A percentile compares a stretch with the other conserved stretches of the same genome.
phyloP scores from a whole-genome alignment of 1,284 basidiomycete genomes.

The Naganishia sp. region DNA sequence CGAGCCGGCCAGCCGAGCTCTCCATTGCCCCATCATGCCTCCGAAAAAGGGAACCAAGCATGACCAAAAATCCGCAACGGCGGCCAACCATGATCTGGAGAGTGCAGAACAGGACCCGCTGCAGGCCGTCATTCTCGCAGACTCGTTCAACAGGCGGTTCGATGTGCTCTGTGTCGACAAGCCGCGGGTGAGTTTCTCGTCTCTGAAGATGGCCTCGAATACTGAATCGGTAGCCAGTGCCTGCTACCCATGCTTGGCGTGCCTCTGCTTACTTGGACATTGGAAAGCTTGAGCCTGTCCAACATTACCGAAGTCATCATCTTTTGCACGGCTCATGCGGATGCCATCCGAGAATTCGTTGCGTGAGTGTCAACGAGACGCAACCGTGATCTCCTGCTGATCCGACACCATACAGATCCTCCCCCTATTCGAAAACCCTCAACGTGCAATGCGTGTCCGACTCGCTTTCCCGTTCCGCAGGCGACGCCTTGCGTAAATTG shows the following conservation, averaged over 20 bases:
- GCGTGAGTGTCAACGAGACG: slow-evolving; percentile 38
- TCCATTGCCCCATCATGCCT: slow-evolving; percentile 1
- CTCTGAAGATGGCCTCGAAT: background rate
- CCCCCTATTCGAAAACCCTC: slow-evolving; percentile 63
- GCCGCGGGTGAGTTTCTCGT: slow-evolving; percentile 65
- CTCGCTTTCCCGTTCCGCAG: slow-evolving; percentile 83
- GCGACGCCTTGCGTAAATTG: slow-evolving; percentile 94
- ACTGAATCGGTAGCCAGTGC: slow-evolving; percentile 60
- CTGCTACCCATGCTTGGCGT: slow-evolving; percentile 92
- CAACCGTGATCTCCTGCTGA: background rate
- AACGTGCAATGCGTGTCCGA: slow-evolving; percentile 86
- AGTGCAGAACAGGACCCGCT: slow-evolving; percentile 70
- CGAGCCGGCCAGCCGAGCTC: too few species aligned
- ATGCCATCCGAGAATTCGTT: slow-evolving; percentile 76
- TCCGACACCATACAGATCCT: slow-evolving; percentile 35
- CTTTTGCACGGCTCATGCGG: slow-evolving; percentile 82
- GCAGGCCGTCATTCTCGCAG: slow-evolving; percentile 89
- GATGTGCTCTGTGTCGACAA: slow-evolving; percentile 78
- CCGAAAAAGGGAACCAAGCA: slow-evolving; percentile 16
- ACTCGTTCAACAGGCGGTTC: slow-evolving; percentile 92
- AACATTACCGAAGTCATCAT: slow-evolving; percentile 96
- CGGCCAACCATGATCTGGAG: slow-evolving; percentile 4
- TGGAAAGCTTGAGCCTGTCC: slow-evolving; percentile 86
- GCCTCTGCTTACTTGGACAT: slow-evolving; percentile 90
- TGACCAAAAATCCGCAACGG: slow-evolving; percentile 10